phyloP scores from a whole-genome alignment of 495 filamentous ascomycete genomes.

The Hypoxylon trugodes region DNA sequence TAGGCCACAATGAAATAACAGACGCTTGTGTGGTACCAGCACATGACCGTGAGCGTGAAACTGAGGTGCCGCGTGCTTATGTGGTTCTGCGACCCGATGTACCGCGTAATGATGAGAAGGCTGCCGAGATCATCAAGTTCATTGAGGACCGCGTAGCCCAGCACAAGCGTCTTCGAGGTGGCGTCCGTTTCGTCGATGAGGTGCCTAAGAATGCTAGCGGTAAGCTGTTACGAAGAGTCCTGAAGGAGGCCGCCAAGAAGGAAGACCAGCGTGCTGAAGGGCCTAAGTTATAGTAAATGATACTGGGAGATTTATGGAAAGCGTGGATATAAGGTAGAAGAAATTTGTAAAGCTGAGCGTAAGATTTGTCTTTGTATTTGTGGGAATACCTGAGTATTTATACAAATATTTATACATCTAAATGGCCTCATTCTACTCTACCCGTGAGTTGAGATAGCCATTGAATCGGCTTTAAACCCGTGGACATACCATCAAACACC shows the following conservation, averaged over 20 bases:
- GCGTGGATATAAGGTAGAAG: background rate
- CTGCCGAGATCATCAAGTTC: conserved; percentile 69
- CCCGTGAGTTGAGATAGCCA: conserved; percentile 2
- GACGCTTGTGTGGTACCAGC: conserved; percentile 89
- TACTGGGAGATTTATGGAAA: background rate
- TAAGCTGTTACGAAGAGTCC: conserved; percentile 83
- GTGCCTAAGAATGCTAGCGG: conserved; percentile 88
- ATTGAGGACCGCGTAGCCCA: conserved; percentile 60
- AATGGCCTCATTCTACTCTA: background rate
- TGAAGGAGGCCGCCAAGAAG: conserved; percentile 51
- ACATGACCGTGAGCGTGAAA: conserved; percentile 71
- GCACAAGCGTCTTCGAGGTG: conserved; percentile 80
- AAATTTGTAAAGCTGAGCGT: background rate
- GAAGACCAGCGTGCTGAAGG: conserved; percentile 44
- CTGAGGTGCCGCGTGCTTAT: conserved; percentile 86
- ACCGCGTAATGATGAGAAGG: conserved; percentile 58
- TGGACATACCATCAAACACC: background rate
- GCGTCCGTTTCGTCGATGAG: conserved; percentile 80
- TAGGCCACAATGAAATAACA: conserved; percentile 74
- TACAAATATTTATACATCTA: conserved; percentile 18
- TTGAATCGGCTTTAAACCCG: background rate
- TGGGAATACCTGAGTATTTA: conserved; percentile 18
- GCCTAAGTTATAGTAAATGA: conserved; percentile 34
- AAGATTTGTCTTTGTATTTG: background rate
- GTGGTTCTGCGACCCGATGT: conserved; percentile 70